Evolutionary conservation across 352 stramenopile genomes (phyloP).

Genomic region (Bremia lactucae): DNA sequence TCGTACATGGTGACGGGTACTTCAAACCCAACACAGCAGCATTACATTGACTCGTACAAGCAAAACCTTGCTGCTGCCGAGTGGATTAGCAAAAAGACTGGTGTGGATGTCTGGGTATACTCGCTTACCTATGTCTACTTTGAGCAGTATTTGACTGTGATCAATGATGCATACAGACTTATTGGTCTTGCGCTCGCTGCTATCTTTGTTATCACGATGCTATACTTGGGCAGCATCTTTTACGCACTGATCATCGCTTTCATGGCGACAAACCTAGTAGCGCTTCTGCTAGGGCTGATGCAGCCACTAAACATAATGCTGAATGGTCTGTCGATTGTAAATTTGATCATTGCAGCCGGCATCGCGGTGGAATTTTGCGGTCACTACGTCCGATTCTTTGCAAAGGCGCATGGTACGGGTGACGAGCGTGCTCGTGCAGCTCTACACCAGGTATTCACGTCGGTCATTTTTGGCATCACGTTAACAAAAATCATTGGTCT

Average conservation of each 20-base stretch:
- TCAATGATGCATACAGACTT: slow-evolving; percentile 38
- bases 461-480: slow-evolving; percentile 79
- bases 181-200: slow-evolving; percentile 33
- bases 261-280: slow-evolving; percentile 40
- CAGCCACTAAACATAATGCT: slow-evolving; percentile 50
- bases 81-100: slow-evolving; percentile 52
- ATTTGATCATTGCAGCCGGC: slow-evolving; percentile 74
- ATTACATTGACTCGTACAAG: slow-evolving; percentile 53
- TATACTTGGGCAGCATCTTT: slow-evolving; percentile 39
- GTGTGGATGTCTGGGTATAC: slow-evolving; percentile 48
- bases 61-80: slow-evolving; percentile 34
- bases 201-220: slow-evolving; percentile 42
- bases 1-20: slow-evolving; percentile 55
- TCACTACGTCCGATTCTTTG: slow-evolving; percentile 68
- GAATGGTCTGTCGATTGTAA: slow-evolving; percentile 80
- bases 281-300: slow-evolving; percentile 48
- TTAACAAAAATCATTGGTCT: slow-evolving; percentile 82
- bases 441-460: slow-evolving; percentile 45
- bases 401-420: slow-evolving; percentile 23
- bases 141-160: slow-evolving; percentile 53
- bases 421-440: slow-evolving; percentile 40
- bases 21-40: slow-evolving; percentile 42
- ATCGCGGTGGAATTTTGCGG: slow-evolving; percentile 78
- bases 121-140: slow-evolving; percentile 52
- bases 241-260: slow-evolving; percentile 33